A percentile compares a stretch with the other conserved stretches of the same genome.
Evolutionary conservation across 2,329 filamentous ascomycete genomes (phyloP).

Genomic region (Magnaporthiopsis incrustans): DNA sequence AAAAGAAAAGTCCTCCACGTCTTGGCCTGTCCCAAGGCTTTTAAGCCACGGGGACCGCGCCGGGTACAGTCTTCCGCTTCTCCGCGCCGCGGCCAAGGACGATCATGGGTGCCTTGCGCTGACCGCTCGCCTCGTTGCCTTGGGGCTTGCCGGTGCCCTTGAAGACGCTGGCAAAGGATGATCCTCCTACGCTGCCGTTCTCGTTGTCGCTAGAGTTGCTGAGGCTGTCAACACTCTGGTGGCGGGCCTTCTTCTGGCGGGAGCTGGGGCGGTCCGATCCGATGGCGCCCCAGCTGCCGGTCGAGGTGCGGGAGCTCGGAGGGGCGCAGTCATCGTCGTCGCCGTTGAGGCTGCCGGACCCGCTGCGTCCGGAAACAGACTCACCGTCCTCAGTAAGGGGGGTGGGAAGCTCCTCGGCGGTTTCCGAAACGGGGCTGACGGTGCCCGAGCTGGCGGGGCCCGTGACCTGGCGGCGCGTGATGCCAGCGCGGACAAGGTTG

Average conservation of each 20-base stretch:
- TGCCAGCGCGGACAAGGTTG: conserved; percentile 82
- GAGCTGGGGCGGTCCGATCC: conserved; percentile 76
- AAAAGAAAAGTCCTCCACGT: conserved; percentile 9
- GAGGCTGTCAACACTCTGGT: conserved; percentile 55
- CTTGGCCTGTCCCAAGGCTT: not conserved
- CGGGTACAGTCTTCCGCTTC: conserved; percentile 66
- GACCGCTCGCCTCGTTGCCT: conserved; percentile 50
- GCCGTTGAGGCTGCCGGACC: conserved; percentile 73
- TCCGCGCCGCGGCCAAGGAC: conserved; percentile 64
- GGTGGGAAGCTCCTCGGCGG: conserved; percentile 57
- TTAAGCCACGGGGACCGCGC: not conserved
- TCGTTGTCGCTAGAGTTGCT: conserved; percentile 48
- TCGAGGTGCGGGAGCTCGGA: conserved; percentile 69
- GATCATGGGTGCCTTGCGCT: conserved; percentile 79
- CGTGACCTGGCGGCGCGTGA: conserved; percentile 75
- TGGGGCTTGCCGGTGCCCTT: conserved; percentile 49
- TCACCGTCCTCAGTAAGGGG: conserved; percentile 69
- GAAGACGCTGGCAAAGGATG: conserved; percentile 58
- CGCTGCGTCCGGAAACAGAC: conserved; percentile 62
- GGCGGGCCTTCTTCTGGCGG: conserved; percentile 49
- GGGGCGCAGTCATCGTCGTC: conserved; percentile 56
- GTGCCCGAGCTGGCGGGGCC: conserved; percentile 65
- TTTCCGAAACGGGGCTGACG: conserved; percentile 86
- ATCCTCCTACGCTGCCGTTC: conserved; percentile 35
- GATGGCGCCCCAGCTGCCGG: conserved; percentile 68